These are phyloP conservation scores for Castanea sativa DNA, from an alignment of 306 rosid genomes.

Conservation along the genomic window DNA sequence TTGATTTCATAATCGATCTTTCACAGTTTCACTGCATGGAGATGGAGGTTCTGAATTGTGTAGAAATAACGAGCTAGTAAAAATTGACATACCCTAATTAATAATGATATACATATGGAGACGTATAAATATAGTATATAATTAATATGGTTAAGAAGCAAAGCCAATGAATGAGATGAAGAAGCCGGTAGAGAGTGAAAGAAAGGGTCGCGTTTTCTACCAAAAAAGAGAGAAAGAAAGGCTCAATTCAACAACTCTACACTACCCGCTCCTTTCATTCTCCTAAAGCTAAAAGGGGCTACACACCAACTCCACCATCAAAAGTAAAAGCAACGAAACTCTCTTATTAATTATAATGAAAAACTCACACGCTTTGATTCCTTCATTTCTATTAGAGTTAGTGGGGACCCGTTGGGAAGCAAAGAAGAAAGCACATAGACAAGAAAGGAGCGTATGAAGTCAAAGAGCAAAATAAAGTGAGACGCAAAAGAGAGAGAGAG, in stretches of 20 bases:
- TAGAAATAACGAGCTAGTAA: too few relatives aligned
- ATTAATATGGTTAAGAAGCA: background rate
- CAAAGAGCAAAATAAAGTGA: slow-evolving; percentile 32
- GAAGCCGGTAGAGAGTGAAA: background rate
- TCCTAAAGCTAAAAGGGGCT: slow-evolving; percentile 51
- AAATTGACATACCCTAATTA: too few relatives aligned
- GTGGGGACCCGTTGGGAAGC: slow-evolving; percentile 44
- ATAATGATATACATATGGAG: too few relatives aligned
- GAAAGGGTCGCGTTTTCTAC: slow-evolving; percentile 3
- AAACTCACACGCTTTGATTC: background rate
- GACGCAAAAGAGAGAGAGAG: slow-evolving; percentile 1
- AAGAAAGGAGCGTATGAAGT: slow-evolving; percentile 47
- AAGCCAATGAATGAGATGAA: background rate
- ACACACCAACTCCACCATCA: slow-evolving; percentile 68
- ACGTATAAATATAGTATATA: too few relatives aligned
- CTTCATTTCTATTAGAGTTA: slow-evolving; percentile 1
- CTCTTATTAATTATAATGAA: background rate
- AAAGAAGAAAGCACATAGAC: slow-evolving; percentile 19
- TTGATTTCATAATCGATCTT: too few relatives aligned
- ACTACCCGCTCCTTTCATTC: slow-evolving; percentile 54
- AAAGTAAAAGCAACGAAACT: slow-evolving; percentile 79
- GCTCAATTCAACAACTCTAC: slow-evolving; percentile 55
- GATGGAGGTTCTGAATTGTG: too few relatives aligned
- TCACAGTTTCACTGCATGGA: too few relatives aligned
- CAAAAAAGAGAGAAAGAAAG: slow-evolving; percentile 18